These are phyloP conservation scores for Acer yangbiense DNA, from an alignment of 345 rosid genomes.

Conservation along the genomic window DNA sequence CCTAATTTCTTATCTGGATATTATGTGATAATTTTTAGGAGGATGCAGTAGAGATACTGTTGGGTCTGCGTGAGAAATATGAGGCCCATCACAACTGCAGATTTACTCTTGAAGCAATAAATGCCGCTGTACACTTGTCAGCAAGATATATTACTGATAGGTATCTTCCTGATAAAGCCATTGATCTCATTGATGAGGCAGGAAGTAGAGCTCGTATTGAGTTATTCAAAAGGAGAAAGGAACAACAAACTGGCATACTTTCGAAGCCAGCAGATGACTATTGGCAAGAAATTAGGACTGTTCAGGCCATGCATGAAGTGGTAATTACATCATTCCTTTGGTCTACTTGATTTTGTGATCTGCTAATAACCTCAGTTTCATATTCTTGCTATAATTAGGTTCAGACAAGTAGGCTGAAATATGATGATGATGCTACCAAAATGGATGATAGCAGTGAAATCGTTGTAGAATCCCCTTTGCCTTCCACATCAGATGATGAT, in stretches of 20 bases:
- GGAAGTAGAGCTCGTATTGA: constrained; percentile 94
- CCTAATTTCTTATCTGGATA: constrained; percentile 24
- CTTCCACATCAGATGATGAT: constrained; percentile 50
- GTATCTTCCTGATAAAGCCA: constrained; percentile 97
- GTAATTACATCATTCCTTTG: constrained; percentile 42
- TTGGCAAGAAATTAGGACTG: constrained; percentile 97
- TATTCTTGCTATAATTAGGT: constrained; percentile 47
- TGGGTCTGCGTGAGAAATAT: constrained; percentile 88
- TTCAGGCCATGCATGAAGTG: constrained; percentile 97
- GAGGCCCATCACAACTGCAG: constrained; percentile 91
- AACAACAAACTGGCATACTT: constrained; percentile 73
- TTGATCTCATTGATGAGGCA: constrained; percentile 97
- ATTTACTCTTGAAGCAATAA: constrained; percentile 79
- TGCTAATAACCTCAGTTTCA: constrained; percentile 23
- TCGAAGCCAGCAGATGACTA: constrained; percentile 85
- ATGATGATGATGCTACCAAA: constrained; percentile 42
- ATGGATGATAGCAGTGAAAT: constrained; percentile 48
- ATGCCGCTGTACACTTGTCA: constrained; percentile 88
- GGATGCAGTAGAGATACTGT: constrained; percentile 81
- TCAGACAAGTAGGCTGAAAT: constrained; percentile 52
- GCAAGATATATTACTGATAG: constrained; percentile 90
- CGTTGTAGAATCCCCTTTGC: constrained; percentile 50
- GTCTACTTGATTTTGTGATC: constrained; percentile 9
- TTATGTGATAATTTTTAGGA: constrained; percentile 52
- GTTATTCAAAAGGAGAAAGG: constrained; percentile 82